Conservation (phyloP, 2,329 filamentous ascomycete genomes). For the Colletotrichum caudatum region DNA sequence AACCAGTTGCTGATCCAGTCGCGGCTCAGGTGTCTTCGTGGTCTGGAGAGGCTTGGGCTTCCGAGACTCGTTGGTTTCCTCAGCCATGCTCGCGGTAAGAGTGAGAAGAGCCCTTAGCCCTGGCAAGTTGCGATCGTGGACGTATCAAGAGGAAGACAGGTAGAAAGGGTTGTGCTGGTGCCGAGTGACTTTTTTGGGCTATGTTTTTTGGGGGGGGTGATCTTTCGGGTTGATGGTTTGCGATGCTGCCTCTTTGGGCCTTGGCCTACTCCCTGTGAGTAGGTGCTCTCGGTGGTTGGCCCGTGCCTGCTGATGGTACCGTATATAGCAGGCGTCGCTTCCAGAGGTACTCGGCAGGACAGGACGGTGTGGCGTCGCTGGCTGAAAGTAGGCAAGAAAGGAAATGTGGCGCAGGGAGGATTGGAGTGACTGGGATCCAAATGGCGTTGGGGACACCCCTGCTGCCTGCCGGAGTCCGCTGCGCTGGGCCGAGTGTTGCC, state of each 20-base stretch:
- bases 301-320: neutral
- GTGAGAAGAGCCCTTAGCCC: neutral
- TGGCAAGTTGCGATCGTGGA: neutral
- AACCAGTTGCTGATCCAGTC: conserved; percentile 49
- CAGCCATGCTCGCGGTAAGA: conserved; percentile 21
- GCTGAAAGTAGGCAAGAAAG: neutral
- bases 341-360: too few species aligned
- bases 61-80: conserved; percentile 18
- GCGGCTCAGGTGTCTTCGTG: conserved; percentile 55
- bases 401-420: conserved; percentile 28
- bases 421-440: conserved; percentile 10
- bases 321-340: neutral
- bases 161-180: neutral
- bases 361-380: conserved; percentile 24
- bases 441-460: conserved; percentile 25
- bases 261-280: too few species aligned
- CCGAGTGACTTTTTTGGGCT: neutral
- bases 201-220: neutral
- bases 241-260: neutral
- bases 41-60: conserved; percentile 41
- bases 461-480: conserved; percentile 36
- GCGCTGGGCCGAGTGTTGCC: conserved; percentile 31
- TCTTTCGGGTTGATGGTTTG: neutral
- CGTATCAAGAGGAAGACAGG: neutral
- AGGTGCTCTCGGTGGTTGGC: too few species aligned